Evolutionary conservation across 495 filamentous ascomycete species (phyloP).

Genomic region (Xylaria curta): DNA sequence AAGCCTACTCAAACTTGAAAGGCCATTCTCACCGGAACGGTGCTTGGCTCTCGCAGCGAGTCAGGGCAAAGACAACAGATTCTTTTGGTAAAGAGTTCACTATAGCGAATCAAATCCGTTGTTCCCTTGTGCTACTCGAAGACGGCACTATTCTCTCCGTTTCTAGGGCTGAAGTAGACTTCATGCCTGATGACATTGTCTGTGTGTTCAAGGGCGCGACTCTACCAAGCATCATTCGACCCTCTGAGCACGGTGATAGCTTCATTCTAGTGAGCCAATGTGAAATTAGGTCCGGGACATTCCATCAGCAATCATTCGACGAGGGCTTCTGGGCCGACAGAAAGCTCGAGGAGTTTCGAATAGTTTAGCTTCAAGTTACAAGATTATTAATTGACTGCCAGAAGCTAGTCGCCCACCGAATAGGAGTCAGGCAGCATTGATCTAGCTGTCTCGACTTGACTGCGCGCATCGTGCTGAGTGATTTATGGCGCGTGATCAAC

Average conservation of each 20-base stretch:
- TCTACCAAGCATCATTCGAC: neutral
- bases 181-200: constrained; percentile 1
- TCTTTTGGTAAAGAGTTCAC: neutral
- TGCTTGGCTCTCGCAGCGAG: neutral
- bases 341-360: neutral
- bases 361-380: neutral
- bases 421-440: no score
- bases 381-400: neutral
- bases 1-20: neutral
- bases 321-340: constrained; percentile 4
- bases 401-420: no score
- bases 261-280: neutral
- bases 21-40: neutral
- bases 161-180: neutral
- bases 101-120: neutral
- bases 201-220: constrained; percentile 10
- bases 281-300: constrained; percentile 4
- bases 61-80: neutral
- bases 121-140: neutral
- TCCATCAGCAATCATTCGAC: neutral
- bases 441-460: no score
- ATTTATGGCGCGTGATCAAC: no score
- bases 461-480: no score
- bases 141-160: constrained; percentile 11
- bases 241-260: neutral